Base-by-base conservation (phyloP, 2,329 filamentous ascomycete species). In the Botryosphaeria dothidea region DNA sequence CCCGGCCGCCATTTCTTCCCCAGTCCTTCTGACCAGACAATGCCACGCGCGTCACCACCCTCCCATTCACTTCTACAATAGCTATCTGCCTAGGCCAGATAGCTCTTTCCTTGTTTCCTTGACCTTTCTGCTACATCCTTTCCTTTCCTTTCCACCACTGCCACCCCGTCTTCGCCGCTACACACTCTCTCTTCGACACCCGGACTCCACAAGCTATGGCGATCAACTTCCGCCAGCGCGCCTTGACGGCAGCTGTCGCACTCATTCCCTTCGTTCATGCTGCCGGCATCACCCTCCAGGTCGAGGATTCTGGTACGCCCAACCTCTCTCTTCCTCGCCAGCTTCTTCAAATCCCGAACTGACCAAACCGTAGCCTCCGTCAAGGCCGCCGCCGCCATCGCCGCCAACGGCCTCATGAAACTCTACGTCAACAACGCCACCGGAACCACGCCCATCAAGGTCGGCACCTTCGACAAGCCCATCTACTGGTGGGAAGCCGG, bases 381-480 rank as follows among this genome's bases (percentile, higher is more conserved):
- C 38, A 51, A 56, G 34, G 38, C 64, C 6, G 64, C 31, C 23
- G 64, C 64, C 38, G 31, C 36, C 8, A 34, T 25, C 5, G 57
- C 34, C 17, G 64, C 64, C 21, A 45, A 65, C 25, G 64, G 48
- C 31, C 36, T 65, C 23, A 46, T 65, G 27, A 45, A 49, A 13
- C 48, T 51, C 19, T 65, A 65, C 52, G 31, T 54, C 21, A 45
- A 54, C 57, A 61, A 61, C 29, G 49, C 46, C 36, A 45, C 54
- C n/a, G 57, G 23, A 7, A 62, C 43, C 9, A 23, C 48, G 25
- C 29, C 56, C 21, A 83, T 86, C 76, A 11, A 54, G 23, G 36
- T 65, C 25, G 88, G 83, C 62, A 85, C 90, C 69, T 82, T 80
- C 52, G 77, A 76, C 23, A 74, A 75, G 31, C 78, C 78, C 13